These are phyloP conservation scores for Alternaria brassicae DNA, from an alignment of 2,329 filamentous ascomycete species.

Conservation along the genomic window DNA sequence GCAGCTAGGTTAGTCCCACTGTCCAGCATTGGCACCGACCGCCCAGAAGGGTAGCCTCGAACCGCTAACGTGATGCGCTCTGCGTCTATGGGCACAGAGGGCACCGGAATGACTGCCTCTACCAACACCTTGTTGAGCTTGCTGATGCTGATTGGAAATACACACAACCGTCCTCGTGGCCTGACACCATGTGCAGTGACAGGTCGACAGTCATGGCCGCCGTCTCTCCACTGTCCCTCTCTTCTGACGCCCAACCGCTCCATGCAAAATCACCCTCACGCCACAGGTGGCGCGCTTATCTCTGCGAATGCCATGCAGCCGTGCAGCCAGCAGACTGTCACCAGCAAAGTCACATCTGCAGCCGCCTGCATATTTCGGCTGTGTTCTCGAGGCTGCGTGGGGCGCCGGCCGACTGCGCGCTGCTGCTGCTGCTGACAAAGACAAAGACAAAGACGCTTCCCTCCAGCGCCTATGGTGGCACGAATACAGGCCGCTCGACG, in stretches of 20 bases:
- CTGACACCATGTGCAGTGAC: neutral
- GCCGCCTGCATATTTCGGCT: conserved; percentile 1
- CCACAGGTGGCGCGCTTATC: conserved; percentile 1
- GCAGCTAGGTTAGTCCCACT: conserved; percentile 13
- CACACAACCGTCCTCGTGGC: too few species aligned
- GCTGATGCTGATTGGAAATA: neutral
- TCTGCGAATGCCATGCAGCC: neutral
- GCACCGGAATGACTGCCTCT: neutral
- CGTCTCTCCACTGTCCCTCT: neutral
- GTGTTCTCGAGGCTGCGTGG: conserved; percentile 6
- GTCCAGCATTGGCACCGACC: conserved; percentile 7
- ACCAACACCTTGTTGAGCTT: neutral
- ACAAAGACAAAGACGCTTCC: conserved; percentile 15
- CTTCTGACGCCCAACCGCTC: neutral
- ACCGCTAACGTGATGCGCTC: conserved; percentile 26
- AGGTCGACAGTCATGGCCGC: neutral
- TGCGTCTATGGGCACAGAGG: neutral
- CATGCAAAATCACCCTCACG: neutral
- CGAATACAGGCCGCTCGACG: neutral
- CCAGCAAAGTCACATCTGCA: neutral
- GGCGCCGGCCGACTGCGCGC: conserved; percentile 5
- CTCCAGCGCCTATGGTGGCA: neutral
- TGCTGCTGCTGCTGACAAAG: too few species aligned
- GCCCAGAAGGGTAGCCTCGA: conserved; percentile 21
- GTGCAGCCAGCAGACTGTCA: neutral